Base-by-base conservation (phyloP, 1,284 basidiomycete species). In the Fomitopsis palustris region DNA sequence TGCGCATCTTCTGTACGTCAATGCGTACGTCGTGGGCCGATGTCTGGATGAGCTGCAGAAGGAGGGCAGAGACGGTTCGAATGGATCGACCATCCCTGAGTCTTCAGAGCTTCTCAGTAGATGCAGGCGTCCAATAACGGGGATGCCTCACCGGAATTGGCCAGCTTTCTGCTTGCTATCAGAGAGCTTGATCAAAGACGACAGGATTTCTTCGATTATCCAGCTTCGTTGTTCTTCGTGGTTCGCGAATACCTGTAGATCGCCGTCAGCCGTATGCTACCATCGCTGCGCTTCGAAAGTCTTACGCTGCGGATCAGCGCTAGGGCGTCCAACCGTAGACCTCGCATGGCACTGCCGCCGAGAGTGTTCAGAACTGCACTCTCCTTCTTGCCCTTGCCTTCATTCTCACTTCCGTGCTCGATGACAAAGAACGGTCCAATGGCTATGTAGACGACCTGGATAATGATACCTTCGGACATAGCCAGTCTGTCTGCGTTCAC, bases 121-220 rank as follows among this genome's bases (percentile, higher is more conserved):
- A 29, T 29, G 14, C 14, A 17, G 4, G 10, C 61, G 38, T 41
- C 37, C 17, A 4, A 16, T 54, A 12, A 23, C 21, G 55, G 16
- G 33, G 65, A 16, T 5, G 1, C 72, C 85, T 53, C 53, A 94
- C 92, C 88, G 81, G 71, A 94, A 95, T 63, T 93, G 90, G 0
- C 92, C 90, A 41, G 92, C 89, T 63, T 90, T 90, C 69, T 92
- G 89, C 68, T 93, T 95, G 49, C 88, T 85, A 65, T 97, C 95
- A 0, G 93, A 93, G 8, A 97, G 80, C 72, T 92, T 95, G 65
- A 93, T 94, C 53, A 98, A 77, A 0, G 93, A 95, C 3, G 87
- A 85, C 19, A 99, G 73, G 33, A 98, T 95, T 73, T 98, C 96
- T 71, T 98, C 95, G 21, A 99, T 90, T 63, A 98, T 96, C 95